Percentiles rank a stretch among this genome's conserved stretches.
phyloP scores from a whole-genome alignment of 352 stramenopile genomes.

The Pythium myriotylum region DNA sequence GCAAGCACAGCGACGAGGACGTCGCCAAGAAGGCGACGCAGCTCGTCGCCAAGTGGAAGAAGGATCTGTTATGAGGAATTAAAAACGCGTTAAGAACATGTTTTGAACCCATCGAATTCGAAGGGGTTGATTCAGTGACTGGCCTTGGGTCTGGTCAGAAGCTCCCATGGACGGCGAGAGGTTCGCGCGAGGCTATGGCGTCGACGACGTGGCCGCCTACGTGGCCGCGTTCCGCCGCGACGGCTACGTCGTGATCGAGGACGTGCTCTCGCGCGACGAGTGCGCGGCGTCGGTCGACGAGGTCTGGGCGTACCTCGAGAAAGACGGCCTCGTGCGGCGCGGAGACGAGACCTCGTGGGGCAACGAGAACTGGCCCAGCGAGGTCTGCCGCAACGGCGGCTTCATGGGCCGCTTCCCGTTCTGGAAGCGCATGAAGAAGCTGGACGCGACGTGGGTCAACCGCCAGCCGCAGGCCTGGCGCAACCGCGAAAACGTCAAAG shows the following conservation, averaged over 20 bases:
- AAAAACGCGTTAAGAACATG: conserved; percentile 1
- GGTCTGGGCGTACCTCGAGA: conserved; percentile 51
- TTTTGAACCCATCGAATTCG: conserved; percentile 29
- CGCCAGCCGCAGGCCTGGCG: conserved; percentile 46
- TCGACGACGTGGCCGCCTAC: conserved; percentile 40
- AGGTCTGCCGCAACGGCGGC: conserved; percentile 50
- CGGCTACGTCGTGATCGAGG: conserved; percentile 48
- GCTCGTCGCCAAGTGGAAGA: conserved; percentile 87
- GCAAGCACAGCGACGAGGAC: conserved; percentile 66
- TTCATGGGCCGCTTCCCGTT: conserved; percentile 54
- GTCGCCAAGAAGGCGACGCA: conserved; percentile 69
- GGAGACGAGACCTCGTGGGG: conserved; percentile 43
- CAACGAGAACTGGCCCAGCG: conserved; percentile 48
- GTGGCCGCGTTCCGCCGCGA: conserved; percentile 42
- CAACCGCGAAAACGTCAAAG: conserved; percentile 44
- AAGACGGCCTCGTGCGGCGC: conserved; percentile 43
- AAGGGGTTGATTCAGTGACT: conserved; percentile 26
- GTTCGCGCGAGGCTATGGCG: conserved; percentile 28
- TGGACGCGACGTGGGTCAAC: conserved; percentile 45
- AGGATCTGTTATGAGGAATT: conserved; percentile 60
- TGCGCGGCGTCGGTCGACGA: conserved; percentile 40
- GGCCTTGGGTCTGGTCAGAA: conserved; percentile 1
- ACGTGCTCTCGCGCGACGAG: conserved; percentile 39
- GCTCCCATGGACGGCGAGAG: neutral
- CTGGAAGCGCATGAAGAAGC: conserved; percentile 62